A percentile compares a stretch with the other conserved stretches of the same genome.
phyloP scores from a whole-genome alignment of 306 rosid genomes.

The Boehmeria nivea region DNA sequence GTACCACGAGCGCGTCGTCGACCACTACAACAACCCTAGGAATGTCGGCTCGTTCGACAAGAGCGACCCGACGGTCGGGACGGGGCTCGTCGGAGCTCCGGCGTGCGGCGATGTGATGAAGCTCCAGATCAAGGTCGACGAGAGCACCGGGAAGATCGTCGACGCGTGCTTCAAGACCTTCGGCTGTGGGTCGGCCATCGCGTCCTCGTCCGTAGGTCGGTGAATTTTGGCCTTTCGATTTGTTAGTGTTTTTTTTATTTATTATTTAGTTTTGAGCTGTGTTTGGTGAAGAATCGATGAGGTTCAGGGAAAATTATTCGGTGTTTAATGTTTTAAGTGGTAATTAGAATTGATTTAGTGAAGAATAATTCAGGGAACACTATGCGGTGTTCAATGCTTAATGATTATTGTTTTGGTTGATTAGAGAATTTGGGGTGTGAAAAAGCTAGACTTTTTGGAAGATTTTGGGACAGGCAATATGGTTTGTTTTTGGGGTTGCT shows the following conservation, averaged over 20 bases:
- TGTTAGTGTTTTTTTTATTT: background rate
- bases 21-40: constrained; percentile 79
- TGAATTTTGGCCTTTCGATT: background rate
- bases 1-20: constrained; percentile 84
- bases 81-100: constrained; percentile 85
- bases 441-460: too few relatives aligned
- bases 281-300: background rate
- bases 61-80: constrained; percentile 69
- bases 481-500: too few relatives aligned
- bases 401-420: too few relatives aligned
- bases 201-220: constrained; percentile 84
- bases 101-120: constrained; percentile 96
- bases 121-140: constrained; percentile 85
- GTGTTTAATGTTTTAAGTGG: too few relatives aligned
- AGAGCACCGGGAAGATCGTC: constrained; percentile 61
- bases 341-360: too few relatives aligned
- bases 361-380: background rate
- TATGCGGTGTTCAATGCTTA: too few relatives aligned
- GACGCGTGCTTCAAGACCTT: constrained; percentile 92
- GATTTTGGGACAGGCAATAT: too few relatives aligned
- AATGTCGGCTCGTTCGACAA: constrained; percentile 86
- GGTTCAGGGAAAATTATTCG: background rate
- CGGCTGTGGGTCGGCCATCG: constrained; percentile 91
- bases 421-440: too few relatives aligned
- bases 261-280: background rate